Base-by-base conservation (phyloP, 192 early-diverging fungal species). In the Backusella mclennaniae region DNA sequence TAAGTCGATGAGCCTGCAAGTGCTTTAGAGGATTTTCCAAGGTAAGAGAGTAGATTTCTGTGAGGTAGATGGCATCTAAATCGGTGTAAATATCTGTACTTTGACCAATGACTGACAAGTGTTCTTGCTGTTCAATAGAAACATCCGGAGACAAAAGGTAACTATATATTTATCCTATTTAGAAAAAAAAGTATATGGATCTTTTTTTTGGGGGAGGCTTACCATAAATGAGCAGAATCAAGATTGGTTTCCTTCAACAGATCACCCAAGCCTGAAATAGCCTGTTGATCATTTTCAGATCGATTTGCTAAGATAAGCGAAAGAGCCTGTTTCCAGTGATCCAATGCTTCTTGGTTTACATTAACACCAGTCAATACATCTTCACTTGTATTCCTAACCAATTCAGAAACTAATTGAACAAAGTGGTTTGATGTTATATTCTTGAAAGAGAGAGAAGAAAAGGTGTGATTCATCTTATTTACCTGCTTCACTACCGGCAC, bases 1-100 rank as follows among this genome's bases (percentile, higher is more conserved):
- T 72, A 6, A 99, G 84, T 77, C 98, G 98, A 89, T 96, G 96
- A 0, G 90, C 89, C 77, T 98, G 96, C 59, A 99, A 80, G 75
- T 94, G 46, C 19, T 49, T 49, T 6, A 49, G 93, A n/a, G 95
- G 94, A n/a, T 90, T 79, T 14, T 90, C 90, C 44, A 88, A 84
- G 12, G 90, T 87, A 81, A 92, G 91, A 78, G 97, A 96, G 77
- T 91, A 95, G 11, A 97, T 81, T 83, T 99, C 97, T 0, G 93
- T 96, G 67, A 91, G 78, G 71, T 90, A 91, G 3, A 97, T 77
- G 11, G 92, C 87, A 26, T 82, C 79, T 19, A 85, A 76, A 59
- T 91, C 83, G 56, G 85, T 80, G 69, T 86, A 89, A 15, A 73
- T 78, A 53, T 67, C 59, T 0, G 19, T 46, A 21, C 39, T 72